Evolutionary conservation across 2,329 filamentous ascomycete genomes (phyloP), one percentile per base, ranked within the genome.

Genomic region (Fusarium sp.): DNA sequence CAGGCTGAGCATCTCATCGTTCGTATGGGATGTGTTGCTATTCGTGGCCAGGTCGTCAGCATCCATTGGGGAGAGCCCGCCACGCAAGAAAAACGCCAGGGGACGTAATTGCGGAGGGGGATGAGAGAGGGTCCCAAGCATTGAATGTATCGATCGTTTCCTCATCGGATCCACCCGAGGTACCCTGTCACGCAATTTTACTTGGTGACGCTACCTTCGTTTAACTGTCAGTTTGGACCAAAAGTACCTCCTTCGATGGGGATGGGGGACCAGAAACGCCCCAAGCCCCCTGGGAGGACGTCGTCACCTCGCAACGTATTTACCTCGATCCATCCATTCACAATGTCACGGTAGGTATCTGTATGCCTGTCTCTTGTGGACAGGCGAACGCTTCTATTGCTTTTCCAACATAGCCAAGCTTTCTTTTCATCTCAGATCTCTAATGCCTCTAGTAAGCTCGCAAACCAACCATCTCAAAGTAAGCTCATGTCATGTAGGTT

Each of bases 301-400:
- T 74, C 68, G 72, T 74, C 72, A 72, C 62, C 64, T 79, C 66
- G 64, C 77, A 16, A 53, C 50, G 31, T 49, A 49, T 10, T 27
- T 49, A 27, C 44, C 44, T 49, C 44, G 50, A 34, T 53, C 14
- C 50, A 53, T 20, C 31, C 29, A 34, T 34, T 53, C 75, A 78
- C 51, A 77, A 46, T 46, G 23, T 46, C 13, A 46, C 76, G 18
- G 40, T 23, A 44, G 2, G 11, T 62, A 51, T 62, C 50, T 80
- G 81, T 65, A 83, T 81, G 60, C 85, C 36, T 81, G 59, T 85
- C 36, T 90, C 87, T 2, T 61, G 49, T 31, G 38, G 7, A 71
- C 88, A 33, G 87, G 87, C 4, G 23, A 25, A 25, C 5, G 14
- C 16, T 29, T 49, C 23, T 46, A 27, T 27, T 49, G 14, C 23